A percentile compares a stretch with the other conserved stretches of the same genome.
Conservation (phyloP, 495 filamentous ascomycete species). For the Aspergillus sparsus region DNA sequence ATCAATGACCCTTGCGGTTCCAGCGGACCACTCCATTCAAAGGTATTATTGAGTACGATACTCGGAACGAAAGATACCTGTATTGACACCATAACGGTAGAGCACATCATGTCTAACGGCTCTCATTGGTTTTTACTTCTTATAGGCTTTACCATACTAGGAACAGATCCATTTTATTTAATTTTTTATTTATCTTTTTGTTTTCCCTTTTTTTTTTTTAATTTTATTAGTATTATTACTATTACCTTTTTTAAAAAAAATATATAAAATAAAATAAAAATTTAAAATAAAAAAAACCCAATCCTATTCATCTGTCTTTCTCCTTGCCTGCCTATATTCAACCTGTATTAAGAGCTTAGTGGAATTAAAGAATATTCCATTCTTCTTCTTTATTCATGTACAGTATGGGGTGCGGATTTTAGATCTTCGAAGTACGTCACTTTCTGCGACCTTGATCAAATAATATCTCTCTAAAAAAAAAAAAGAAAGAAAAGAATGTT, state of each 20-base stretch:
- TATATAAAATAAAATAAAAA: background rate
- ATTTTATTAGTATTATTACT: background rate
- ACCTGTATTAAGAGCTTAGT: background rate
- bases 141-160: no score
- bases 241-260: background rate
- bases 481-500: no score
- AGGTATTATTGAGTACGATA: background rate
- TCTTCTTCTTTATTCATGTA: background rate
- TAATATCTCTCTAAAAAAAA: background rate
- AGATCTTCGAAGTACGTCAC: slow-evolving; percentile 8
- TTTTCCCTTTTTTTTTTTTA: background rate
- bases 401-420: slow-evolving; percentile 1
- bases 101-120: slow-evolving; percentile 22
- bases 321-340: background rate
- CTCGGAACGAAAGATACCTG: slow-evolving; percentile 8
- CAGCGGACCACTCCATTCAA: slow-evolving; percentile 8
- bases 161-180: no score
- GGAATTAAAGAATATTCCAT: slow-evolving; percentile 6
- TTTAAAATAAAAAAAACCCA: background rate
- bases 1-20: slow-evolving; percentile 21
- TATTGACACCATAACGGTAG: slow-evolving; percentile 21
- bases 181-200: no score
- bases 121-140: slow-evolving; percentile 17
- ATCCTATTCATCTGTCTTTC: no score
- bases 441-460: slow-evolving; percentile 1